Base-by-base conservation (phyloP, 2,329 filamentous ascomycete genomes). In the Mycosphaerella sp. region DNA sequence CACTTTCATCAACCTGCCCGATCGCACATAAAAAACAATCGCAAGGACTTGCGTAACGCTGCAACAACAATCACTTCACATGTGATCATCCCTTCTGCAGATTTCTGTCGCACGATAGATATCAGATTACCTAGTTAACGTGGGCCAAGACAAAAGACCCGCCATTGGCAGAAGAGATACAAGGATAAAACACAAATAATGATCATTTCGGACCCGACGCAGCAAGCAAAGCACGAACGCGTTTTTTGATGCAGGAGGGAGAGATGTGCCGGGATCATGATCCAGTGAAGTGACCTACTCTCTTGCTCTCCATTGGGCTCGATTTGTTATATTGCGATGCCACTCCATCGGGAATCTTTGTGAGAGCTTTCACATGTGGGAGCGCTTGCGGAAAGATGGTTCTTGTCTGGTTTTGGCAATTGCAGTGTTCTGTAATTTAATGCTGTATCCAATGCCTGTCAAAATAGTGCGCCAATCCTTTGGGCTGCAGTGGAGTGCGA, bases 1-100 rank as follows among this genome's bases (percentile, higher is more conserved):
- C 43, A 43, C 23, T 29, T 46, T 21, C 41, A 52, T 38, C 39
- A 45, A 41, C 9, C 43, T 53, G 43, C 36, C 43, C 43, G 43
- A 53, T 53, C 43, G 34, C 39, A 42, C 49, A 29, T 43, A 21
- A 2, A 23, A 9, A 29, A 23, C 23, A 21, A 21, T 4, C 26
- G 26, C 26, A 29, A 29, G 26, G 26, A 29, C 26, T n/a, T n/a
- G 34, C 34, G 12, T 38, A 38, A 38, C 34, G 4, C 10, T 21
- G 21, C 10, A n/a, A 38, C 34, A 38, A n/a, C 10, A 38, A 29
- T 7, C 34, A 38, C 4, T 38, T 38, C 10, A n/a, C 34, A 38
- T n/a, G 12, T 38, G 34, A 38, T 7, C 10, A 11, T 4, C 8
- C 34, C 34, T 5, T 38, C 6, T 1, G 26, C 26, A 29, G 26